Evolutionary conservation across 2,329 filamentous ascomycete genomes (phyloP).

Genomic region (Ceratocystis variospora): DNA sequence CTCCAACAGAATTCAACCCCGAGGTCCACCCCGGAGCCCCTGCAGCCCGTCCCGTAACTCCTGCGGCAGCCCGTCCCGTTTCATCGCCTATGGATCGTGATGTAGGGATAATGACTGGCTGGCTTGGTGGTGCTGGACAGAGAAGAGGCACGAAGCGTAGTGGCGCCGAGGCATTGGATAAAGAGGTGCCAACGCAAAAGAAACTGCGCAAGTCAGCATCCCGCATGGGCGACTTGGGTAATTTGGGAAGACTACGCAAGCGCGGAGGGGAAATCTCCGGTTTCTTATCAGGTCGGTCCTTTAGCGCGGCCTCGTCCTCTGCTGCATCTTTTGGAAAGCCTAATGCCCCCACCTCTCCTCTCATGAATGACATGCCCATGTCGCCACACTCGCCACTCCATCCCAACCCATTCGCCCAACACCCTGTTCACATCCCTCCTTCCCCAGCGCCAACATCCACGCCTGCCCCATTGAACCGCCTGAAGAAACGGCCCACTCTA

Average conservation of each 20-base stretch:
- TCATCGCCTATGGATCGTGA: constrained; percentile 20
- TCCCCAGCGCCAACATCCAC: constrained; percentile 4
- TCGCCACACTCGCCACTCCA: constrained; percentile 17
- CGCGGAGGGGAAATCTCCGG: constrained; percentile 20
- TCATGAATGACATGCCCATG: constrained; percentile 2
- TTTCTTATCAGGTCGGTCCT: constrained; percentile 19
- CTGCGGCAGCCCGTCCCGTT: constrained; percentile 18
- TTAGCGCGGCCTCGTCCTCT: constrained; percentile 23
- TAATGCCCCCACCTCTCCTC: constrained; percentile 18
- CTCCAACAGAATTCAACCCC: constrained; percentile 14
- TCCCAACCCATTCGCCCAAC: constrained; percentile 14
- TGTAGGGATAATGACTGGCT: constrained; percentile 12
- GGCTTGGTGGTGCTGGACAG: constrained; percentile 13
- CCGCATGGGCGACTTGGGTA: constrained; percentile 30
- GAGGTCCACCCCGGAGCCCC: constrained; percentile 21
- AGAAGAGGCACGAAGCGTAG: constrained; percentile 40
- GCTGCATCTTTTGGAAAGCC: constrained; percentile 20
- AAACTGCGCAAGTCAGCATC: constrained; percentile 40
- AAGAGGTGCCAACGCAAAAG: constrained; percentile 28
- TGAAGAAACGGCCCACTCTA: constrained; percentile 20
- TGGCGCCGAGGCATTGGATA: constrained; percentile 28
- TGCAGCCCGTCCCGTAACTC: constrained; percentile 18
- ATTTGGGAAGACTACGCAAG: constrained; percentile 26
- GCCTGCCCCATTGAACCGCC: constrained; percentile 12
- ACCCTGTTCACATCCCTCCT: constrained; percentile 7